These are phyloP conservation scores for Fusarium equiseti DNA, from an alignment of 2,329 filamentous ascomycete species.

Conservation along the genomic window DNA sequence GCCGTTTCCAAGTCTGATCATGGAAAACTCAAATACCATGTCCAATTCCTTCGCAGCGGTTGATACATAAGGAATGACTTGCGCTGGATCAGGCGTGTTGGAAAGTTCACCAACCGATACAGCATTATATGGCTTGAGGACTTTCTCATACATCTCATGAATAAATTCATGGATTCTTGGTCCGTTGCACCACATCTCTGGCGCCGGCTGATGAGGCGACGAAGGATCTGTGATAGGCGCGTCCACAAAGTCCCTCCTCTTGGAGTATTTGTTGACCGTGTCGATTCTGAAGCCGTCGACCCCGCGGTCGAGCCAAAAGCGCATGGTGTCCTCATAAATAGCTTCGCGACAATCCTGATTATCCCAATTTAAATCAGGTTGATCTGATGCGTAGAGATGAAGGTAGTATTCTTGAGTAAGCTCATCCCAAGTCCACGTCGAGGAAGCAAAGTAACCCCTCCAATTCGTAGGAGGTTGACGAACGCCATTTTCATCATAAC, in stretches of 20 bases:
- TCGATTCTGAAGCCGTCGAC: slow-evolving; percentile 76
- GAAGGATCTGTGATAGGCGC: slow-evolving; percentile 58
- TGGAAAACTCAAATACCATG: slow-evolving; percentile 72
- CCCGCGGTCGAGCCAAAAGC: slow-evolving; percentile 79
- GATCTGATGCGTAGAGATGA: slow-evolving; percentile 74
- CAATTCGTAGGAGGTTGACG: slow-evolving; percentile 71
- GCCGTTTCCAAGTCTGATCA: slow-evolving; percentile 67
- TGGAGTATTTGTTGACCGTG: slow-evolving; percentile 76
- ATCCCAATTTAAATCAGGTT: slow-evolving; percentile 85
- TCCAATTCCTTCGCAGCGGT: slow-evolving; percentile 65
- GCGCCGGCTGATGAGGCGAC: slow-evolving; percentile 57
- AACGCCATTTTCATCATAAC: slow-evolving; percentile 64
- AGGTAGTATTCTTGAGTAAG: slow-evolving; percentile 65
- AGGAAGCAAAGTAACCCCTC: slow-evolving; percentile 59
- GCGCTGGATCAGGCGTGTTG: slow-evolving; percentile 62
- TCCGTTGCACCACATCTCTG: slow-evolving; percentile 69
- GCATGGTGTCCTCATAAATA: slow-evolving; percentile 74
- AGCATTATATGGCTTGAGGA: slow-evolving; percentile 66
- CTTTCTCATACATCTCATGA: slow-evolving; percentile 66
- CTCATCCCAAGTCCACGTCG: slow-evolving; percentile 67
- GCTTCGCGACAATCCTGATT: slow-evolving; percentile 73
- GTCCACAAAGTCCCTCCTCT: slow-evolving; percentile 68
- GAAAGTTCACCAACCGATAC: slow-evolving; percentile 74
- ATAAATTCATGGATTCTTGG: slow-evolving; percentile 73
- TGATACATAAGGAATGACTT: slow-evolving; percentile 68